Percentiles rank a stretch among this genome's conserved stretches.
These are phyloP conservation scores for Gossypium schwendimanii DNA, from an alignment of 441 rosid genomes.

Conservation along the genomic window DNA sequence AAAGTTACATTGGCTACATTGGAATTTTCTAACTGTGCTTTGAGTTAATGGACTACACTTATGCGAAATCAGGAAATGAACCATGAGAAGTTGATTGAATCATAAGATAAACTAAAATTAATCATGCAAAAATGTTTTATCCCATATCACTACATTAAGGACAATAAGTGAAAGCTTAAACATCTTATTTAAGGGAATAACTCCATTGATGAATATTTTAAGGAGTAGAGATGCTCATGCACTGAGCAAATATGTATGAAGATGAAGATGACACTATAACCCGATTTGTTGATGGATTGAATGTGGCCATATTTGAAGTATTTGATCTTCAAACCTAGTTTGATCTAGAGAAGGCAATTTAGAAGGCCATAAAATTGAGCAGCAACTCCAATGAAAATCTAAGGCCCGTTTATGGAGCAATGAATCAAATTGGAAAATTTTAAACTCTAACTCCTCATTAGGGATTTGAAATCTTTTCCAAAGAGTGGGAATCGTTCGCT, in stretches of 20 bases:
- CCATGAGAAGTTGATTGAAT: neutral
- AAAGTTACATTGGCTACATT: neutral
- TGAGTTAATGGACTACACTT: neutral
- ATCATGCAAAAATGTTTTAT: neutral
- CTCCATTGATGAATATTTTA: neutral
- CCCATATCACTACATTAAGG: neutral
- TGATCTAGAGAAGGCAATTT: neutral
- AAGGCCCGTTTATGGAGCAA: too few species aligned
- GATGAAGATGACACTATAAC: neutral
- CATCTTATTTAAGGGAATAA: neutral
- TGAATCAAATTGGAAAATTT: too few species aligned
- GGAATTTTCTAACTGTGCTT: neutral
- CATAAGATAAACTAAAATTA: neutral
- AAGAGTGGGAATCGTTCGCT: too few species aligned
- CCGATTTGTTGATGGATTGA: neutral
- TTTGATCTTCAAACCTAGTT: neutral
- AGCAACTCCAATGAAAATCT: neutral
- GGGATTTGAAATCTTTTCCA: too few species aligned
- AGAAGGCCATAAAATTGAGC: neutral
- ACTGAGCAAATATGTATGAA: neutral
- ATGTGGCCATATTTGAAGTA: neutral
- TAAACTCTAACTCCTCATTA: too few species aligned
- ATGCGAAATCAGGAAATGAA: neutral
- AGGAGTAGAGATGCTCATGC: neutral
- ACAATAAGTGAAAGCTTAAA: neutral